Conservation (phyloP, 140 eudicot genomes). For the Anethum foeniculum region DNA sequence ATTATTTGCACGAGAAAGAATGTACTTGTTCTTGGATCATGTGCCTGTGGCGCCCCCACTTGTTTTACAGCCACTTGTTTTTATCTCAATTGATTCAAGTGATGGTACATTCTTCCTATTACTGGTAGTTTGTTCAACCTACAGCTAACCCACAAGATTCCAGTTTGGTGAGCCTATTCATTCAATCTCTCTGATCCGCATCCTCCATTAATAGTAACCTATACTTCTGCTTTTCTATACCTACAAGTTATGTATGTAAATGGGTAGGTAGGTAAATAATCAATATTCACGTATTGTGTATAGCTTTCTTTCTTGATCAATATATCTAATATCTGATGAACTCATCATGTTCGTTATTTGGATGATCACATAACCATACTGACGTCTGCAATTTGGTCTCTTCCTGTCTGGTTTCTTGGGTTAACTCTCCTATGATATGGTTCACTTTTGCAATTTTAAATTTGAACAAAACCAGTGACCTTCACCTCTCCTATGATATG, state of each 20-base stretch:
- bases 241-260: not conserved
- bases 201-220: not conserved
- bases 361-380: not conserved
- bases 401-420: not conserved
- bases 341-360: too few relatives aligned
- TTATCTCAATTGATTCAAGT: not conserved
- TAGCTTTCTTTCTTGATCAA: not conserved
- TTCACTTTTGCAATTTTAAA: not conserved
- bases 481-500: not conserved
- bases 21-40: not conserved
- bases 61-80: not conserved
- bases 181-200: not conserved
- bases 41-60: not conserved
- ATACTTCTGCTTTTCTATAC: not conserved
- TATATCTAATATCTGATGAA: too few relatives aligned
- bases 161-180: not conserved
- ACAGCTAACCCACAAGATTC: not conserved
- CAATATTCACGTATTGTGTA: not conserved
- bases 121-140: not conserved
- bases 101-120: not conserved
- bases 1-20: not conserved
- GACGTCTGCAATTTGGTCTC: not conserved
- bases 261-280: not conserved
- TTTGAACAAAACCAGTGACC: not conserved
- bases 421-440: not conserved